Percentiles rank a stretch among this genome's conserved stretches.
Conservation (phyloP, 1,139 yeast genomes). For the Blastobotrys arbuscula region DNA sequence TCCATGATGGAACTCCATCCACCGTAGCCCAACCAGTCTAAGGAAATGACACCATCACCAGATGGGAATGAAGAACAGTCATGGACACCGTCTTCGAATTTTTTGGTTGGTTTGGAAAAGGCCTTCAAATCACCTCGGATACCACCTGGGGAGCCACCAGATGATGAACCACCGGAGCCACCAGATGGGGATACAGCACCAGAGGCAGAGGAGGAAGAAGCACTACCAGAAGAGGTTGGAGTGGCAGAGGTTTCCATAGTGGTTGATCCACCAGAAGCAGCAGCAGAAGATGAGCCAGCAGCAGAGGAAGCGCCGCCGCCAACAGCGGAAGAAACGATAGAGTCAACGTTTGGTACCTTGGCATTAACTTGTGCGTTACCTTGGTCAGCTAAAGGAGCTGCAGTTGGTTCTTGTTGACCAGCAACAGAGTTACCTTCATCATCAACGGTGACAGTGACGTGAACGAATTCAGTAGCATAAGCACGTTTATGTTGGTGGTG, state of each 20-base stretch:
- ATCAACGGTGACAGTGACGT: conserved; percentile 67
- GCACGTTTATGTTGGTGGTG: conserved; percentile 56
- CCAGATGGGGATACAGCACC: conserved; percentile 26
- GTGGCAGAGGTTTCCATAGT: conserved; percentile 27
- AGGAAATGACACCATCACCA: conserved; percentile 83
- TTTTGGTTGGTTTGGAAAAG: conserved; percentile 47
- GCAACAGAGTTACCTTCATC: conserved; percentile 46
- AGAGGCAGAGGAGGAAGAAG: conserved; percentile 26
- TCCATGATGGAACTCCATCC: conserved; percentile 90
- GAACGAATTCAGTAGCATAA: conserved; percentile 74
- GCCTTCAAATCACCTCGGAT: conserved; percentile 52
- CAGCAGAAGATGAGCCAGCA: conserved; percentile 29
- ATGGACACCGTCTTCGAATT: conserved; percentile 75
- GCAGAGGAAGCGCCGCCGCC: conserved; percentile 25
- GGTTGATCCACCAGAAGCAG: conserved; percentile 27
- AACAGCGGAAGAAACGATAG: conserved; percentile 18
- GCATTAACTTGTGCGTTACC: conserved; percentile 27
- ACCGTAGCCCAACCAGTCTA: conserved; percentile 75
- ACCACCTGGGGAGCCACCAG: conserved; percentile 34
- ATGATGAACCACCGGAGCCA: conserved; percentile 29
- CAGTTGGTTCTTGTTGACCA: conserved; percentile 20
- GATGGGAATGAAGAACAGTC: conserved; percentile 77
- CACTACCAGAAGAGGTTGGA: conserved; percentile 18
- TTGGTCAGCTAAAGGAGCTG: conserved; percentile 26
- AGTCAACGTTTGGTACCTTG: conserved; percentile 18